phyloP scores from a whole-genome alignment of 306 rosid species.

The Chamaecrista fasciculata region DNA sequence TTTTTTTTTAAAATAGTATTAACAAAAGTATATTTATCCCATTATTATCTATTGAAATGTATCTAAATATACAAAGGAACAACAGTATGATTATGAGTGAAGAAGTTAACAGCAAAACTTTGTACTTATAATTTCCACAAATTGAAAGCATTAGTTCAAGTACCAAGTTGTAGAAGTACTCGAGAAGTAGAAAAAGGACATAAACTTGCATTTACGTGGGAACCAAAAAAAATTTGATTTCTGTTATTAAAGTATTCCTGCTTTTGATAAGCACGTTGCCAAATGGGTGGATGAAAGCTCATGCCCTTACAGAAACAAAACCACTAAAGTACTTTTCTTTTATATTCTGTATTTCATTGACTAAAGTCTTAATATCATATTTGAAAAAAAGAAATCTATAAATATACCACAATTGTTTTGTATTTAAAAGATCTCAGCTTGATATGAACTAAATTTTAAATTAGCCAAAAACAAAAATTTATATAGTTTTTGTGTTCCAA shows the following conservation, averaged over 20 bases:
- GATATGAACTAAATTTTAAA: too few relatives aligned
- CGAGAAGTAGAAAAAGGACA: not conserved
- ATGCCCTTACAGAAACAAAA: not conserved
- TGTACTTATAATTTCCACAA: not conserved
- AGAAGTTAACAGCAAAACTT: not conserved
- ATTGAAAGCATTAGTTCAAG: not conserved
- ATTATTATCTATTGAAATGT: not conserved
- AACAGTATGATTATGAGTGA: not conserved
- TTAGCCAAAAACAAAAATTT: too few relatives aligned
- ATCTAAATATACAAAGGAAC: not conserved
- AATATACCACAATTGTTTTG: too few relatives aligned
- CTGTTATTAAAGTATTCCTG: constrained; percentile 14
- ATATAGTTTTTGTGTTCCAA: too few relatives aligned
- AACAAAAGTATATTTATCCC: not conserved
- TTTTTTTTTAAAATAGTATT: too few relatives aligned
- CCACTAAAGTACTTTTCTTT: not conserved
- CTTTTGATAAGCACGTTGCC: constrained; percentile 18
- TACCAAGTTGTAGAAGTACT: not conserved
- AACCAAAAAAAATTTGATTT: constrained; percentile 8
- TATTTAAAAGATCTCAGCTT: too few relatives aligned
- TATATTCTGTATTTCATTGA: not conserved
- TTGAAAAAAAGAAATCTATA: too few relatives aligned
- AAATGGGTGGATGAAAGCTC: not conserved
- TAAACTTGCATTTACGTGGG: not conserved
- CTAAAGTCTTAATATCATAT: not conserved